Evolutionary conservation across 2,329 filamentous ascomycete species (phyloP), one percentile per base, ranked within the genome.

Genomic region (Purpureocillium lavendulum): DNA sequence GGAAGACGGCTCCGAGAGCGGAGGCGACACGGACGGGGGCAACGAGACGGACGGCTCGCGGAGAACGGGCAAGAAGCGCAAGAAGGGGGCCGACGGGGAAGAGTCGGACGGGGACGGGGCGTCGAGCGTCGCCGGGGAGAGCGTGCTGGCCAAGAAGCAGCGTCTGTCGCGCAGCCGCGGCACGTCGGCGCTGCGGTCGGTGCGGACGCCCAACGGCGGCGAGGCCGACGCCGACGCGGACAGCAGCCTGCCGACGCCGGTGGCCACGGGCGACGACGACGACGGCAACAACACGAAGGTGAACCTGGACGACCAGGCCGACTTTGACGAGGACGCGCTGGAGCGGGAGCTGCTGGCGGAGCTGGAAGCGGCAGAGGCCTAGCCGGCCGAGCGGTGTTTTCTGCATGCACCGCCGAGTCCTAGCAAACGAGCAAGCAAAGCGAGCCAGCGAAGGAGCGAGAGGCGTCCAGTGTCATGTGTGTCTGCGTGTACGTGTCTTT

Each of bases 341-440:
- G 80, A 81, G 56, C 73, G 75, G 30, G 78, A 81, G 49, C 66
- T 84, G 54, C 62, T 79, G 51, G 77, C 76, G 1, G 78, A 75
- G 46, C 62, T 80, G 46, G 75, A 78, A 49, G 57, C 58, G 13
- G 55, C 54, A 15, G 54, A 49, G 28, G 56, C 51, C 18, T 55
- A 40, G 51, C 4, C 7, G 10, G 14, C 2, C 11, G 29, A 6
- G 11, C 29, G 29, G 7, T 14, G 29, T 12, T 4, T 13, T 14
- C 15, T 17, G 32, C 18, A 14, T n/a, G 13, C 15, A 33, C 14
- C 31, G 31, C 31, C 15, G 21, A 26, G 21, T 26, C n/a, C 6
- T 26, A 26, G 21, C 5, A 5, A 10, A 10, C 21, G 10, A 26
- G 21, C 21, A 26, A 26, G 21, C 21, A 5, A 26, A 26, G 21